Percentiles rank a stretch among this genome's conserved stretches.
phyloP scores from a whole-genome alignment of 768 basidiomycete genomes.

The Trametes villosa region DNA sequence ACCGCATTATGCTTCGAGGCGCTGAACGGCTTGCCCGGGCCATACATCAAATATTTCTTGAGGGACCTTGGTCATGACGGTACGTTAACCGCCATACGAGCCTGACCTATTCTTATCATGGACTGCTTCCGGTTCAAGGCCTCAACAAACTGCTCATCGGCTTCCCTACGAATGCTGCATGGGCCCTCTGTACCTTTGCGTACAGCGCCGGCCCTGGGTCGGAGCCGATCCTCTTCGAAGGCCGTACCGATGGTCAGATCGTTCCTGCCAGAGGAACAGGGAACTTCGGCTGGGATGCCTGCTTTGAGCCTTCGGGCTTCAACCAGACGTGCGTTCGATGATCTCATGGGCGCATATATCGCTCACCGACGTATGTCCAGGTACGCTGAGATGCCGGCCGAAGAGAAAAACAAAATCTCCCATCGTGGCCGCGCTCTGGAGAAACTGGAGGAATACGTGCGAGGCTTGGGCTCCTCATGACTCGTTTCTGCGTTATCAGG shows the following conservation, averaged over 20 bases:
- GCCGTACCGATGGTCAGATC: slow-evolving; percentile 86
- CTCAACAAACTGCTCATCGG: slow-evolving; percentile 81
- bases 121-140: too few relatives aligned
- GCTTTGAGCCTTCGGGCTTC: slow-evolving; percentile 78
- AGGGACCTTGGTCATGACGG: slow-evolving; percentile 84
- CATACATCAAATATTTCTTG: slow-evolving; percentile 96
- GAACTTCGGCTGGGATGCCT: slow-evolving; percentile 89
- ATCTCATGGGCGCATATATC: not conserved
- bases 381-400: slow-evolving; percentile 70
- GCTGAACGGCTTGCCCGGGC: slow-evolving; percentile 89
- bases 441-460: slow-evolving; percentile 53
- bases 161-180: slow-evolving; percentile 79
- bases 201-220: slow-evolving; percentile 84
- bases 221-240: slow-evolving; percentile 85
- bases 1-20: slow-evolving; percentile 93
- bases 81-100: slow-evolving; percentile 33
- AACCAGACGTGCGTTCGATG: slow-evolving; percentile 67
- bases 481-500: too few relatives aligned
- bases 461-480: slow-evolving; percentile 4
- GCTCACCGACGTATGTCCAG: slow-evolving; percentile 33
- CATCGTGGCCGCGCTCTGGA: slow-evolving; percentile 69
- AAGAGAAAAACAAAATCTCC: slow-evolving; percentile 66
- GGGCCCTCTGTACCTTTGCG: slow-evolving; percentile 95
- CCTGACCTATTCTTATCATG: too few relatives aligned
- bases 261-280: slow-evolving; percentile 81